Base-by-base conservation (phyloP, 306 rosid species). In the Cucurbita maxima region DNA sequence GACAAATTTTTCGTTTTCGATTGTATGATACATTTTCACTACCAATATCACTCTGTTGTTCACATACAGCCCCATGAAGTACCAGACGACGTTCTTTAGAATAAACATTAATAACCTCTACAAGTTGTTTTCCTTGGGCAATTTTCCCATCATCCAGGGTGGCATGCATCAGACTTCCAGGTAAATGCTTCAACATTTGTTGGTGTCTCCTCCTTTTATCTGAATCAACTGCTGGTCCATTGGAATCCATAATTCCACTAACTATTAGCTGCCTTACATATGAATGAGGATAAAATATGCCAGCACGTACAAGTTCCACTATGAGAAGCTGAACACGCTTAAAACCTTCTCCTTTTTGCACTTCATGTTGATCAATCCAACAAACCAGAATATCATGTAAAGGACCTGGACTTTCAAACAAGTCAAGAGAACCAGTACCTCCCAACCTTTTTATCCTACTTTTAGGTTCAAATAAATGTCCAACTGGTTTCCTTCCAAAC, bases 351-450 rank as follows among this genome's bases (percentile, higher is more conserved):
- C 95, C 88, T 81, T 88, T 86, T 56, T 79, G 87, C 74, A 89
- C 87, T 51, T 81, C 88, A 88, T 94, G 97, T 77, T 94, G 99
- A 86, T 94, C 99, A 83, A 94, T 89, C 99, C 99, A 94, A 85
- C 97, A 89, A 34, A 91, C 97, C 70, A 94, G 68, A 76, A 89
- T 86, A 86, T 91, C 97, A 72, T 94, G 99, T 5, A 94, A 93
- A 44, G 99, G 90, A 58, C 97, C 96, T 1, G 96, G 96, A 80
- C 99, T 91, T 70, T 91, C 96, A 79, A 86, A 87, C 68, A 89
- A 55, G 58, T 79, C 82, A 22, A 83, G 79, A 0, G 64, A 53
- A 77, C 81, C 82, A 63, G 51, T 61, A 57, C 67, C 78, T 52
- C 61, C 79, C 76, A 71, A 73, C 75, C 30, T 66, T 74, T 78